These are phyloP conservation scores for Phytophthora sojae DNA, from an alignment of 352 stramenopile species.

Conservation along the genomic window DNA sequence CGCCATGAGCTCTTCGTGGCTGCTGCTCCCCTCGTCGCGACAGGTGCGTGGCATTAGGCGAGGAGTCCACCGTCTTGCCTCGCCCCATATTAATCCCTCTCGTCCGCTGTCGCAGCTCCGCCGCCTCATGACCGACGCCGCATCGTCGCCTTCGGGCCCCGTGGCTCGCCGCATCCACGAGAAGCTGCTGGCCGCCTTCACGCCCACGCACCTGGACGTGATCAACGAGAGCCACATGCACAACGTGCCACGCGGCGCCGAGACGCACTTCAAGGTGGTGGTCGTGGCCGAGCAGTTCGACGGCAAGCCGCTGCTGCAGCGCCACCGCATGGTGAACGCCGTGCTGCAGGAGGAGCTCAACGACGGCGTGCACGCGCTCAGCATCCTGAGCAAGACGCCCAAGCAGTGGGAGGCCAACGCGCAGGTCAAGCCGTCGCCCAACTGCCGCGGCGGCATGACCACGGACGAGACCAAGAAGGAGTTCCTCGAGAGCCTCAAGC, in stretches of 20 bases:
- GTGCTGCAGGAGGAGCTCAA: slow-evolving; percentile 89
- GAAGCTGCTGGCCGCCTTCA: slow-evolving; percentile 72
- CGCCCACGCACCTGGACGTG: slow-evolving; percentile 83
- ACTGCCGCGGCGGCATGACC: slow-evolving; percentile 77
- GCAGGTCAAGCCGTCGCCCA: slow-evolving; percentile 68
- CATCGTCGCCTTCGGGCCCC: slow-evolving; percentile 36
- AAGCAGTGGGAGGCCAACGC: slow-evolving; percentile 87
- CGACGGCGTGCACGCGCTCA: slow-evolving; percentile 93
- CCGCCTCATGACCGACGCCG: slow-evolving; percentile 44
- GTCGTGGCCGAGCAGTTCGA: slow-evolving; percentile 93
- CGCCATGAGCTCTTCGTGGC: slow-evolving; percentile 10
- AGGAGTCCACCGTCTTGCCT: neutral
- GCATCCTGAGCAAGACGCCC: slow-evolving; percentile 95
- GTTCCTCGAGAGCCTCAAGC: slow-evolving; percentile 54
- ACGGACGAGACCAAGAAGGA: slow-evolving; percentile 73
- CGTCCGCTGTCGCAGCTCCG: slow-evolving; percentile 9
- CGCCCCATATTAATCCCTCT: neutral
- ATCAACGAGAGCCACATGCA: slow-evolving; percentile 97
- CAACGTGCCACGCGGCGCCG: slow-evolving; percentile 93
- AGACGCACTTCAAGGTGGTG: slow-evolving; percentile 98
- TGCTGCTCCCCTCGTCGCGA: neutral
- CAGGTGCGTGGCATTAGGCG: slow-evolving; percentile 15
- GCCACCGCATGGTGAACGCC: slow-evolving; percentile 93
- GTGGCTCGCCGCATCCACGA: slow-evolving; percentile 69
- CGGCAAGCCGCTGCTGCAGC: slow-evolving; percentile 84